Base-by-base conservation (phyloP, 495 filamentous ascomycete species). In the Penicillium taxi region DNA sequence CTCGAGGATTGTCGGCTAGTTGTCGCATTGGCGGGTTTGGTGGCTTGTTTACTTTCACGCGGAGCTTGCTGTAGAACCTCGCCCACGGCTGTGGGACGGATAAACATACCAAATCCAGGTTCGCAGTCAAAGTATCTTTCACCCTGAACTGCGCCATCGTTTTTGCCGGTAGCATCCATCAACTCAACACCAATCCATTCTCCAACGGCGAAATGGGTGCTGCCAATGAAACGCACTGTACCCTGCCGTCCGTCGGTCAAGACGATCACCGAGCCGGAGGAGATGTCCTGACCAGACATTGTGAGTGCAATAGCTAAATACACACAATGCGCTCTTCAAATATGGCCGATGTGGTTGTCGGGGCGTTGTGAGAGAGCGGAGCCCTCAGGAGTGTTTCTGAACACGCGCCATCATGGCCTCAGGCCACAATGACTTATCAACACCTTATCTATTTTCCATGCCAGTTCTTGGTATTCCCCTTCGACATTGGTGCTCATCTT, bases 101-200 rank as follows among this genome's bases (percentile, higher is more conserved):
- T 73, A 50, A 98, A 98, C 82, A 96, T 91, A 48, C 91, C 91
- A 63, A 75, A 75, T 5, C 75, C 75, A 39, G 77, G 77, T 35
- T 78, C 60, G 52, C 90, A 96, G 16, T 87, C 76, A 51, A 96
- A 98, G 59, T 98, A 98, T 25, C 86, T 71, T 45, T 89, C 75
- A 26, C 87, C 90, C 58, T 90, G 75, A 25, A 96, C 84, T 19
- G 81, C 77, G 46, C 91, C 91, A 70, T 98, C 86, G 51, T 98
- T 96, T 64, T 98, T 96, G 8, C 91, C 91, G 8, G 69, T 73
- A n/a, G 76, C 65, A 23, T 82, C 82, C 26, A 84, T 79, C 41
- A 98, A 74, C 70, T 94, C 89, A 29, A 96, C 72, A 34, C 91
- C 91, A 34, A 95, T 67, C 86, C 90, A 98, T 18, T 85, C 81